Conservation (phyloP, 768 basidiomycete genomes). For the Sporobolomyces pararoseus region DNA sequence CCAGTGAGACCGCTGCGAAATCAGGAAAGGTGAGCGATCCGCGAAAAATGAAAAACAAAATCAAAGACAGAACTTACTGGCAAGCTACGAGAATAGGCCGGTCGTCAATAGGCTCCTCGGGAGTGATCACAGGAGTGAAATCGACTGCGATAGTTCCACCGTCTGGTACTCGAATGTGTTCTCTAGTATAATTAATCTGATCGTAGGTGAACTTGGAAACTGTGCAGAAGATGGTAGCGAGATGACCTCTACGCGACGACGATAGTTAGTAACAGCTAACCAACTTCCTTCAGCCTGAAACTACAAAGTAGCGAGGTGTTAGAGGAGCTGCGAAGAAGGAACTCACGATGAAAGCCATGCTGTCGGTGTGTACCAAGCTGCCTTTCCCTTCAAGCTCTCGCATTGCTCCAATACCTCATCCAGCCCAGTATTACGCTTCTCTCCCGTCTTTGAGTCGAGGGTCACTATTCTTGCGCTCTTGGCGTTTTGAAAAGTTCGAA, state of each 20-base stretch:
- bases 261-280: too few relatives aligned
- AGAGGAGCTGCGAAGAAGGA: not conserved
- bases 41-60: not conserved
- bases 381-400: slow-evolving; percentile 1
- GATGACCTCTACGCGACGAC: slow-evolving; percentile 19
- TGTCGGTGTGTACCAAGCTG: slow-evolving; percentile 33
- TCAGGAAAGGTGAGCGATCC: not conserved
- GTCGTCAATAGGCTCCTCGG: slow-evolving; percentile 48
- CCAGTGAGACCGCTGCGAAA: slow-evolving; percentile 39
- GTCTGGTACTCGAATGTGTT: slow-evolving; percentile 51
- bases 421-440: not conserved
- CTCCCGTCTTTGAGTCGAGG: slow-evolving; percentile 2
- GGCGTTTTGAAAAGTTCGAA: slow-evolving; percentile 7
- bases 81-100: slow-evolving; percentile 53
- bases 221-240: slow-evolving; percentile 34
- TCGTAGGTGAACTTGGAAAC: slow-evolving; percentile 32
- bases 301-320: not conserved
- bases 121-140: slow-evolving; percentile 45
- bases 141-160: slow-evolving; percentile 52
- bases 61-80: slow-evolving; percentile 45
- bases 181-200: slow-evolving; percentile 44
- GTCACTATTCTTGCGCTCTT: slow-evolving; percentile 5
- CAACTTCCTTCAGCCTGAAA: too few relatives aligned
- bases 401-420: slow-evolving; percentile 20
- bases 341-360: slow-evolving; percentile 28